Base-by-base conservation (phyloP, 345 rosid species). In the Corymbia maculata region DNA sequence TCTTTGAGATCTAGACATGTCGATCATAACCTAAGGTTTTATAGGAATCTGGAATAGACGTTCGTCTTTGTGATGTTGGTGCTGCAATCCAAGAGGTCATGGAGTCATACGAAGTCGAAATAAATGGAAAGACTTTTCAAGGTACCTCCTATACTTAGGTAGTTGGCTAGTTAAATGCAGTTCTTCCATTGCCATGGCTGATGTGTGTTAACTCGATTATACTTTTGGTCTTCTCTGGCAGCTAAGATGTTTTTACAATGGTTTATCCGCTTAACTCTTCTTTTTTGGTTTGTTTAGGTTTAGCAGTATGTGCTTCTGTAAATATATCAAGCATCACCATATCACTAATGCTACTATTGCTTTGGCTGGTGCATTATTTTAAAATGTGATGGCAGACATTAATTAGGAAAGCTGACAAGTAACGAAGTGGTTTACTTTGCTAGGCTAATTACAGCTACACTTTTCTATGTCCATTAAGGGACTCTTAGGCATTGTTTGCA, bases 71-170 rank as follows among this genome's bases (percentile, higher is more conserved):
- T 88, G 98, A 98, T 89, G 93, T 98, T 87, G 99, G 99, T 91
- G 98, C 99, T 90, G 99, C 99, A 86, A 97, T 98, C 92, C 98
- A 97, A 92, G 99, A 98, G 91, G 99, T 97, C 86, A 98, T 97
- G 98, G 98, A 97, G 92, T 98, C 99, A 13, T 94, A 97, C 64
- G 99, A 98, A 92, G 99, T 98, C 92, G 99, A 98, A 91, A 98
- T 97, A 87, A 98, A 97, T 88, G 98, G 99, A 86, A 97, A 97
- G 90, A 95, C 95, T 75, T 96, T 89, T 93, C 99, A 94, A 94
- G 99, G 99, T 97, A 95, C 51, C 90, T 13, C 86, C n/a, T 85
- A 79, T 85, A 36, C 64, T 52, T 55, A 47, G 84, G 84, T 75
- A 75, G 57, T 52, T 85, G 87, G 16, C 26, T 36, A 32, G 87